Evolutionary conservation across 176 grass and related monocot species (phyloP).

Genomic region (Musa acuminata): DNA sequence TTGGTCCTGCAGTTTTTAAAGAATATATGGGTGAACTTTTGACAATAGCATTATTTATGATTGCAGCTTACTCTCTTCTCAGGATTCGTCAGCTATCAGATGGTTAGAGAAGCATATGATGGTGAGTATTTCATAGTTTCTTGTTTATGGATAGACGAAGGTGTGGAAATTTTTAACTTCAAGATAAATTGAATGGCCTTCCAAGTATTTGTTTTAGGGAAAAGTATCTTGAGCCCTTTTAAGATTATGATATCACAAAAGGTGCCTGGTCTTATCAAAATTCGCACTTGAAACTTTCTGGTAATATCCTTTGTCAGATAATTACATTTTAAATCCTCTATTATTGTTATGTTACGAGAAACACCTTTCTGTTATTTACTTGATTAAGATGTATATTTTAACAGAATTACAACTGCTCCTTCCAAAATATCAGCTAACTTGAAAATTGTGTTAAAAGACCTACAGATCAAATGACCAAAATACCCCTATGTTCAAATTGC

Average conservation of each 20-base stretch:
- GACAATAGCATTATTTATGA: conserved; percentile 22
- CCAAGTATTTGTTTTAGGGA: not conserved
- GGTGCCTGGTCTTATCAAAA: not conserved
- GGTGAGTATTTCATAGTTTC: conserved; percentile 28
- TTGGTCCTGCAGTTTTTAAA: not conserved
- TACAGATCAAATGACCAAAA: not conserved
- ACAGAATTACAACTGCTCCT: not conserved
- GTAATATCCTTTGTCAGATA: not conserved
- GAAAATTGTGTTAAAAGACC: not conserved
- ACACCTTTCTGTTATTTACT: not conserved
- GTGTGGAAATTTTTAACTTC: not conserved
- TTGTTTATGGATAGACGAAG: not conserved
- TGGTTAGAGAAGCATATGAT: conserved; percentile 80
- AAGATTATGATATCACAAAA: not conserved
- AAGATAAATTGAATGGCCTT: conserved; percentile 6
- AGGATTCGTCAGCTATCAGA: conserved; percentile 87
- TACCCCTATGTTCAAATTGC: not conserved
- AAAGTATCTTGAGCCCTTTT: not conserved
- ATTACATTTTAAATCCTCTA: not conserved
- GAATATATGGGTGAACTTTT: not conserved
- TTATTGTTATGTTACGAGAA: not conserved
- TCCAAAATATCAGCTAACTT: not conserved
- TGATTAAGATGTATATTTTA: not conserved
- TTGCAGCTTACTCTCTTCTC: conserved; percentile 92
- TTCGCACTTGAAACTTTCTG: not conserved